Conservation (phyloP, 768 basidiomycete species). For the Phylloporus sp. region DNA sequence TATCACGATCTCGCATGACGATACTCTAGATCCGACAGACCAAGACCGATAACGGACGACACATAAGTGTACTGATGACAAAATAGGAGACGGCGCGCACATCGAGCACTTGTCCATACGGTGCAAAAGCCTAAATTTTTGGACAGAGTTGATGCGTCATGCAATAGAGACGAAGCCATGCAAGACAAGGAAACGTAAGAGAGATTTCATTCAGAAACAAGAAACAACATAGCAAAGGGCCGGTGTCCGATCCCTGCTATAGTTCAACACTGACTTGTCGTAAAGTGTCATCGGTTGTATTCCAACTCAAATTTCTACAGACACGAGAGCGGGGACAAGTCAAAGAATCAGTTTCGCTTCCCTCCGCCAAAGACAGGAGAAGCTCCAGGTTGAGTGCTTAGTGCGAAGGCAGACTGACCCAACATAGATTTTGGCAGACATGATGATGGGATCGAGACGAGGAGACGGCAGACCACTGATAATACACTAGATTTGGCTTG, state of each 20-base stretch:
- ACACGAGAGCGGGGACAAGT: slow-evolving; percentile 38
- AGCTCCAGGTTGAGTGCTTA: slow-evolving; percentile 42
- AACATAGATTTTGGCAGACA: slow-evolving; percentile 83
- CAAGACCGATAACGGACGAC: slow-evolving; percentile 13
- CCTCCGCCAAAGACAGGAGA: slow-evolving; percentile 41
- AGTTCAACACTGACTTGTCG: slow-evolving; percentile 74
- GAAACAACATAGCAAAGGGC: slow-evolving; percentile 44
- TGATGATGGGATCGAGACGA: slow-evolving; percentile 36
- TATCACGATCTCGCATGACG: slow-evolving; percentile 98
- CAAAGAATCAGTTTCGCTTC: slow-evolving; percentile 53
- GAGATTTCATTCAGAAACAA: slow-evolving; percentile 28
- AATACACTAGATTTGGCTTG: slow-evolving; percentile 50
- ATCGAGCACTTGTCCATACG: slow-evolving; percentile 83
- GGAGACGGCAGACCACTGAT: slow-evolving; percentile 29
- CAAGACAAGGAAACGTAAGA: slow-evolving; percentile 30
- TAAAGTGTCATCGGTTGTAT: slow-evolving; percentile 90
- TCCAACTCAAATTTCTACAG: slow-evolving; percentile 92
- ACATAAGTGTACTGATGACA: slow-evolving; percentile 20
- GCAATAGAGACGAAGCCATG: slow-evolving; percentile 18
- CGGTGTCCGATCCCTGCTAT: slow-evolving; percentile 25
- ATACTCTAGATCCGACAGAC: slow-evolving; percentile 61
- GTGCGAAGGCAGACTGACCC: slow-evolving; percentile 78
- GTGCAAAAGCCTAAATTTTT: slow-evolving; percentile 71
- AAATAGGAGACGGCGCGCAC: slow-evolving; percentile 60
- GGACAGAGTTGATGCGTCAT: slow-evolving; percentile 16